Base-by-base conservation (phyloP, 805 yeast genomes). In the Metschnikowia gelsemii region DNA sequence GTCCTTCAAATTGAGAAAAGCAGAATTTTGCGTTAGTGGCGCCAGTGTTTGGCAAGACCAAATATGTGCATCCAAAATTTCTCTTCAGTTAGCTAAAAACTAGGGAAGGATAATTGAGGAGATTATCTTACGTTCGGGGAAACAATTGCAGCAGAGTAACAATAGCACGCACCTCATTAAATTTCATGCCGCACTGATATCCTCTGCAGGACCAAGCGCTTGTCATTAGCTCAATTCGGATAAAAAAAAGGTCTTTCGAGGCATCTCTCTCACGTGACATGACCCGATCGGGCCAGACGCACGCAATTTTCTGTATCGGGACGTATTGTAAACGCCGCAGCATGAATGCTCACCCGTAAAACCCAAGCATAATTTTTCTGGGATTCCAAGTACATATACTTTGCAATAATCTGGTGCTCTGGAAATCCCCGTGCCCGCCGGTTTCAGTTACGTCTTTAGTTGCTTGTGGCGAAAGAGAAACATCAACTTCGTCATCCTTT, bases 141-240 rank as follows among this genome's bases (percentile, higher is more conserved):
- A 26, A 26, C 13, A 8, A 14, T 16, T 12, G 16, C 9, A 2
- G 2, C 19, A 6, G 32, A 12, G 32, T n/a, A 29, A 29, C 20
- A 3, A n/a, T 13, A 7, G 8, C 29, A 3, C 2, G 32, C 18
- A n/a, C 8, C 8, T 8, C n/a, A 25, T n/a, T 11, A n/a, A 20
- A 19, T 5, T 32, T 5, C 21, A 32, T 32, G 23, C 32, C 21
- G 29, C 32, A 17, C 26, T 9, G 5, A 22, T 4, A 5, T 38
- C 26, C 20, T 38, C 33, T 38, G 42, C 37, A 36, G 24, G 42
- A 20, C 17, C n/a, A 14, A 11, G 22, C 25, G 43, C 43, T 17
- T 18, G 38, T 9, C 24, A 39, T 39, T 22, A 20, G 38, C 34
- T 21, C 20, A 16, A 28, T 27, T 17, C 12, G 32, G 43, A 8